phyloP scores from a whole-genome alignment of 139 green algal species.

The Micractinium conductrix region DNA sequence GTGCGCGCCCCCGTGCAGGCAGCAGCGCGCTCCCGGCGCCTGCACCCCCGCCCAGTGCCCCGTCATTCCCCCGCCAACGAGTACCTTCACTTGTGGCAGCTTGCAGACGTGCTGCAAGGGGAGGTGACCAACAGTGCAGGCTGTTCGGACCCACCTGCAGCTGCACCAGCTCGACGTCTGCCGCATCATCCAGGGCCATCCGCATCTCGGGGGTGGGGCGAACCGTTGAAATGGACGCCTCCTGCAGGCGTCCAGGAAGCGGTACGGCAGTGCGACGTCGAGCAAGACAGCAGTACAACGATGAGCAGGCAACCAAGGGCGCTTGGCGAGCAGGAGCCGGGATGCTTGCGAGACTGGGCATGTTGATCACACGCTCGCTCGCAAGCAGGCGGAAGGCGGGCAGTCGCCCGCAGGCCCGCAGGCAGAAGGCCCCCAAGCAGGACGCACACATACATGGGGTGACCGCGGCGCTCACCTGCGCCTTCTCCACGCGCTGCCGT shows the following conservation, averaged over 20 bases:
- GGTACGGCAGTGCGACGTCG: too few relatives aligned
- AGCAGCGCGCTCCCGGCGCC: background rate
- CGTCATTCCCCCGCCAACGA: background rate
- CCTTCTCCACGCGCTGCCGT: background rate
- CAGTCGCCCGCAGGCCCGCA: background rate
- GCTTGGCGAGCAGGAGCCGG: background rate
- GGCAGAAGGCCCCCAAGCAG: too few relatives aligned
- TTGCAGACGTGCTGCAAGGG: too few relatives aligned
- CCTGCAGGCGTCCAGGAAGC: too few relatives aligned
- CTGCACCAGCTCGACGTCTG: conserved; percentile 3
- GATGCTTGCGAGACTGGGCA: background rate
- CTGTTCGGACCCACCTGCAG: background rate
- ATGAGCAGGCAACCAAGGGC: too few relatives aligned
- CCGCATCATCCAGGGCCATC: conserved; percentile 20
- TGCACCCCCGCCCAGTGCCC: too few relatives aligned
- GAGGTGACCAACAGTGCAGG: too few relatives aligned
- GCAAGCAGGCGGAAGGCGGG: too few relatives aligned
- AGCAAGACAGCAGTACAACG: too few relatives aligned
- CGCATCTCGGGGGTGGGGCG: background rate
- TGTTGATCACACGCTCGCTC: background rate
- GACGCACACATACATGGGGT: too few relatives aligned
- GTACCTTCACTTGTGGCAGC: too few relatives aligned
- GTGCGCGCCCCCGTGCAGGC: background rate
- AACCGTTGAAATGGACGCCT: background rate
- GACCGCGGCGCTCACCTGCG: background rate